Conservation (phyloP, 352 stramenopile species). For the Globisporangium megalacanthum region DNA sequence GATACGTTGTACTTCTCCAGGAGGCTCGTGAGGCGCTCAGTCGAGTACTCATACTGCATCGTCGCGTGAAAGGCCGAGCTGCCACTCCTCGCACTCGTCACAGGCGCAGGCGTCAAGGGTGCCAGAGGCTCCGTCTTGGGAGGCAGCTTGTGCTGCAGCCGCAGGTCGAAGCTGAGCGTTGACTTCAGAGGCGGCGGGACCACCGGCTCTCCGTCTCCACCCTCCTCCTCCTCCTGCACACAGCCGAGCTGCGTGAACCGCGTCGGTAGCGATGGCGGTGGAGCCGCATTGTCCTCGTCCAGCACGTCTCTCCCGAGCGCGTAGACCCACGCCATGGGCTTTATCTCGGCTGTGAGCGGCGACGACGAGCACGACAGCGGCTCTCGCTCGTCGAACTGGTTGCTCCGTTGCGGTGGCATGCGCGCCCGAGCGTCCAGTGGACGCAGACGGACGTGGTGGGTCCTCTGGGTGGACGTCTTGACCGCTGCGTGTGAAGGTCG, state of each 20-base stretch:
- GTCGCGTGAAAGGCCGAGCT: slow-evolving; percentile 1
- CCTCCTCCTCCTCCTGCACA: slow-evolving; percentile 25
- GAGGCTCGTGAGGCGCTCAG: slow-evolving; percentile 46
- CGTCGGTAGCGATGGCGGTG: slow-evolving; percentile 1
- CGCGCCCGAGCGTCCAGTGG: no score
- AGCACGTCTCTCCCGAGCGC: slow-evolving; percentile 35
- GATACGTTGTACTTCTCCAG: slow-evolving; percentile 69
- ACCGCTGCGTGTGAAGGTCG: neutral
- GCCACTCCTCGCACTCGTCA: neutral
- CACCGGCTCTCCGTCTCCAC: slow-evolving; percentile 2
- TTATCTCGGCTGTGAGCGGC: slow-evolving; percentile 58
- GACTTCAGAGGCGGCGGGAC: neutral
- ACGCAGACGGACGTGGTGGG: no score
- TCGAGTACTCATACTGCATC: slow-evolving; percentile 42
- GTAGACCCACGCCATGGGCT: slow-evolving; percentile 47
- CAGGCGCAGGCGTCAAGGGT: neutral
- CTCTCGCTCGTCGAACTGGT: slow-evolving; percentile 14
- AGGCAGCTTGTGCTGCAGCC: slow-evolving; percentile 21
- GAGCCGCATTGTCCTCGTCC: slow-evolving; percentile 11
- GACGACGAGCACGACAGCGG: slow-evolving; percentile 6
- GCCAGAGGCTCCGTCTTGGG: slow-evolving; percentile 3
- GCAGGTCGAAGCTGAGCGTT: slow-evolving; percentile 4
- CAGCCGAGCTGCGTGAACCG: slow-evolving; percentile 11
- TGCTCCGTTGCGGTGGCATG: slow-evolving; percentile 19
- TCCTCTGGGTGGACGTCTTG: no score